These are phyloP conservation scores for Globisporangium cystogenes DNA, from an alignment of 352 stramenopile species.

Conservation along the genomic window DNA sequence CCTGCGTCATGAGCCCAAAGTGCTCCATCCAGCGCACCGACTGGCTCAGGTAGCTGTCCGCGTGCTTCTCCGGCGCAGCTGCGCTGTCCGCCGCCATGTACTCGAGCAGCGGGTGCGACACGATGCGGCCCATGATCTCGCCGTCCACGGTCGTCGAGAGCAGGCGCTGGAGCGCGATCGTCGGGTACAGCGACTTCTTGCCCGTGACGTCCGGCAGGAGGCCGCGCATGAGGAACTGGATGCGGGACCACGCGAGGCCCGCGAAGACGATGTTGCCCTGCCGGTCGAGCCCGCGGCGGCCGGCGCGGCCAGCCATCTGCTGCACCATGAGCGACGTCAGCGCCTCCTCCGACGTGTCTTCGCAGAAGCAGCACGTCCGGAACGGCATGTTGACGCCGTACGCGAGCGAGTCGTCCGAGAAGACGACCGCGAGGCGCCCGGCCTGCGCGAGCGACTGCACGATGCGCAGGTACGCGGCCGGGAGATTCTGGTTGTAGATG, in stretches of 20 bases:
- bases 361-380: constrained; percentile 97
- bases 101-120: constrained; percentile 71
- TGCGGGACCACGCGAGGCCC: constrained; percentile 92
- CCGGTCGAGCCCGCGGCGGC: constrained; percentile 96
- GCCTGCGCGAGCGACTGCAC: constrained; percentile 96
- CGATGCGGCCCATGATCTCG: constrained; percentile 88
- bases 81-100: constrained; percentile 37
- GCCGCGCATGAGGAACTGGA: constrained; percentile 96
- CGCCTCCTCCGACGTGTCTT: constrained; percentile 91
- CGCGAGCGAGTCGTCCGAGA: constrained; percentile 96
- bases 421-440: constrained; percentile 96
- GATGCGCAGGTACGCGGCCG: constrained; percentile 92
- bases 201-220: constrained; percentile 93
- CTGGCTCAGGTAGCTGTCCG: constrained; percentile 86
- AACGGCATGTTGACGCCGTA: constrained; percentile 99
- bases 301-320: constrained; percentile 98
- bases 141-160: constrained; percentile 89
- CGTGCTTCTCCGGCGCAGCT: constrained; percentile 22
- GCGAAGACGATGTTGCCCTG: constrained; percentile 97
- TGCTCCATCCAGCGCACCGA: constrained; percentile 90
- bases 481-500: constrained; percentile 98
- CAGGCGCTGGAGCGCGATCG: constrained; percentile 89
- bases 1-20: constrained; percentile 69
- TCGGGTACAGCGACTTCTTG: constrained; percentile 90
- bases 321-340: constrained; percentile 97